phyloP scores from a whole-genome alignment of 2,329 filamentous ascomycete genomes.

The Venturia oleaginea region DNA sequence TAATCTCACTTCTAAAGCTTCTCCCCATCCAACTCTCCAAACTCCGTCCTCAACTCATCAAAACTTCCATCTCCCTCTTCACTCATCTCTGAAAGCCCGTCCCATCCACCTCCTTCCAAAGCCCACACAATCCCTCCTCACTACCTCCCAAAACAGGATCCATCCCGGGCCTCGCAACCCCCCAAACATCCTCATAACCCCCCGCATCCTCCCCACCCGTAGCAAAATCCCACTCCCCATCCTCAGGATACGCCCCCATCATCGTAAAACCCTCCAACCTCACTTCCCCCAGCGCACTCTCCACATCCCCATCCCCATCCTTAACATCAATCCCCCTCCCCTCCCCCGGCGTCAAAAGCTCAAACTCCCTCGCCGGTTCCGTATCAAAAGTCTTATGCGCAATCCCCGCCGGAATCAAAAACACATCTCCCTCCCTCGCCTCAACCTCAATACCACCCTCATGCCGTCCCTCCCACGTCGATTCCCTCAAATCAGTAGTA shows the following conservation, averaged over 20 bases:
- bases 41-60: not conserved
- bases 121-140: conserved; percentile 28
- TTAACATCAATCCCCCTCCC: conserved; percentile 24
- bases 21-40: not conserved
- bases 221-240: conserved; percentile 43
- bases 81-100: not conserved
- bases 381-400: conserved; percentile 46
- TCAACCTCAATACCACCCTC: conserved; percentile 42
- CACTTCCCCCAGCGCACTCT: conserved; percentile 29
- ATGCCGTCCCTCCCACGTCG: conserved; percentile 29
- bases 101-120: conserved; percentile 23
- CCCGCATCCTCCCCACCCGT: conserved; percentile 36
- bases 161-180: conserved; percentile 33
- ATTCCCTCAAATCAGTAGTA: conserved; percentile 29
- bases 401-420: conserved; percentile 48
- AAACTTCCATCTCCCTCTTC: not conserved
- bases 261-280: conserved; percentile 36
- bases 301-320: conserved; percentile 26
- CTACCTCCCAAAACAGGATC: conserved; percentile 41
- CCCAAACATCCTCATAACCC: conserved; percentile 37
- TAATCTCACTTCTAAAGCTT: no score
- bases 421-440: conserved; percentile 46
- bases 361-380: conserved; percentile 28
- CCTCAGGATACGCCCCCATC: conserved; percentile 48
- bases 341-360: conserved; percentile 37